Evolutionary conservation across 2,329 filamentous ascomycete species (phyloP).

Genomic region (Monilinia fructicola): DNA sequence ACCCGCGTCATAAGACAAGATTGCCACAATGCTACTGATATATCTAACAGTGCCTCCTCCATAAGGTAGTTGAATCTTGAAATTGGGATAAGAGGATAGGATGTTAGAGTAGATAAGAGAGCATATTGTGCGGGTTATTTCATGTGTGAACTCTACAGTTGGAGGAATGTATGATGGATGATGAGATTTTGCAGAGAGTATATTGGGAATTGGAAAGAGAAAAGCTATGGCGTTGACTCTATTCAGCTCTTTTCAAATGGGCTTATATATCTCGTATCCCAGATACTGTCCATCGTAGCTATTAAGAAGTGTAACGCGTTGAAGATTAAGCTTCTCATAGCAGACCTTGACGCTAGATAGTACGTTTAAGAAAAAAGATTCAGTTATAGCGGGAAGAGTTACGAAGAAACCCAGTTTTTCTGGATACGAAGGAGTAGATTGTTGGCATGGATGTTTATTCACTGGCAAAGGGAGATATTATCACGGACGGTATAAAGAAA

Average conservation of each 20-base stretch:
- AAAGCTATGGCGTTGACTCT: conserved; percentile 4
- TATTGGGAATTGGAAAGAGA: conserved; percentile 4
- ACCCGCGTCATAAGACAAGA: neutral
- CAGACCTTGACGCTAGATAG: conserved; percentile 5
- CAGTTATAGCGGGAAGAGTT: conserved; percentile 6
- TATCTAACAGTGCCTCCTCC: conserved; percentile 45
- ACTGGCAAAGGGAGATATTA: neutral
- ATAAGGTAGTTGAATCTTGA: conserved; percentile 51
- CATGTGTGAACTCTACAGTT: conserved; percentile 48
- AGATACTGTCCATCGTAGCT: conserved; percentile 17
- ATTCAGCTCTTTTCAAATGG: conserved; percentile 18
- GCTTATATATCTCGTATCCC: conserved; percentile 1
- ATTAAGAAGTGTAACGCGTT: conserved; percentile 13
- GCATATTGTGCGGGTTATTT: conserved; percentile 47
- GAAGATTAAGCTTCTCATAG: neutral
- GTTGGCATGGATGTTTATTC: conserved; percentile 9
- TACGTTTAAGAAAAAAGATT: neutral
- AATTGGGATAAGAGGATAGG: conserved; percentile 39
- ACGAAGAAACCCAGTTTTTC: conserved; percentile 16
- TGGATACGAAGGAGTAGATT: conserved; percentile 9
- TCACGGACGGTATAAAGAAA: neutral
- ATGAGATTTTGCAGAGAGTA: too few species aligned
- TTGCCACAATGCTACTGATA: conserved; percentile 17
- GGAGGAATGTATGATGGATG: conserved; percentile 39
- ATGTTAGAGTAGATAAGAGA: conserved; percentile 44